These are phyloP conservation scores for Colletotrichum sp. DNA, from an alignment of 2,329 filamentous ascomycete species.

Conservation along the genomic window DNA sequence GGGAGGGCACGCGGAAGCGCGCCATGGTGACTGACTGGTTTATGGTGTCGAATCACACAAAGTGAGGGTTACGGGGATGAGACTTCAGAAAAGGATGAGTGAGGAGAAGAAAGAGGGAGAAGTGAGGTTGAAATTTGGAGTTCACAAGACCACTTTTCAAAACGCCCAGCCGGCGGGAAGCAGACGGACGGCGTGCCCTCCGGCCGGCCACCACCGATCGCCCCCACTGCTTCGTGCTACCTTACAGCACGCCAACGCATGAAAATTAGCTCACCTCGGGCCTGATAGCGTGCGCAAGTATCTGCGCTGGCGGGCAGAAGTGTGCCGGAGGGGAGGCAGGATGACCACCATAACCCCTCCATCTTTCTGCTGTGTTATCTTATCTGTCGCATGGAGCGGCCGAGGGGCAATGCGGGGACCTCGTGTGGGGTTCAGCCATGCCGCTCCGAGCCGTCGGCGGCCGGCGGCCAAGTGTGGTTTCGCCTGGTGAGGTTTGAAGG, in stretches of 20 bases:
- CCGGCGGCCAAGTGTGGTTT: conserved; percentile 7
- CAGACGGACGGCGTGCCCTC: background rate
- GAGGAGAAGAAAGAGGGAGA: background rate
- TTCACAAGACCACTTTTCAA: background rate
- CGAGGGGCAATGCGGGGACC: background rate
- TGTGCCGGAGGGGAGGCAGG: background rate
- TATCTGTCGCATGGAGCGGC: background rate
- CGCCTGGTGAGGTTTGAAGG: background rate
- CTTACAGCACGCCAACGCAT: background rate
- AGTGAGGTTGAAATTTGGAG: background rate
- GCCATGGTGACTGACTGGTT: background rate
- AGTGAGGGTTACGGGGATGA: accelerated
- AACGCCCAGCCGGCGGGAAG: conserved; percentile 1
- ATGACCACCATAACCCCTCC: background rate
- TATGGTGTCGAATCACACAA: background rate
- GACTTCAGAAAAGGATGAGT: background rate
- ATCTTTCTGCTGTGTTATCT: background rate
- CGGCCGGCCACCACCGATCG: background rate
- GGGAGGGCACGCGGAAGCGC: conserved; percentile 16
- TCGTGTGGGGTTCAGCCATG: background rate
- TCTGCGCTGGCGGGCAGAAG: background rate
- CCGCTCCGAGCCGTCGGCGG: conserved; percentile 14
- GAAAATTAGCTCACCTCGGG: background rate
- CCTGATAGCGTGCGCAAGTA: background rate
- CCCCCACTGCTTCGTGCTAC: background rate